These are phyloP conservation scores for Phytophthora pini DNA, from an alignment of 352 stramenopile species.

Conservation along the genomic window DNA sequence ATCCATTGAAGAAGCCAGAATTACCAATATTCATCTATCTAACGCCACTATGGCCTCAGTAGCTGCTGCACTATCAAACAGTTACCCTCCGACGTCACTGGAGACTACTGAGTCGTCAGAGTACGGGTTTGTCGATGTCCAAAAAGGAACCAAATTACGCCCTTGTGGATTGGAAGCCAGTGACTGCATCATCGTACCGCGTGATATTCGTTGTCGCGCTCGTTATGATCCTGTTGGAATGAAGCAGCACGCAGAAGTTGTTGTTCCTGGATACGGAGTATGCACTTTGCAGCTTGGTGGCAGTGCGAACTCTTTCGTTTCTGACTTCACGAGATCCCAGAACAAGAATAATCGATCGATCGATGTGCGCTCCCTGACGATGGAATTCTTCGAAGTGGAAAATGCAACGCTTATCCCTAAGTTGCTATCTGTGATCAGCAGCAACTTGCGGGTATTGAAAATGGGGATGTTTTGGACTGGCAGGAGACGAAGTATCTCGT, in stretches of 20 bases:
- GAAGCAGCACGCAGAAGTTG: background rate
- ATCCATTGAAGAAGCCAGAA: background rate
- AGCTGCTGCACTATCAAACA: background rate
- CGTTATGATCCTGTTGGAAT: constrained; percentile 1
- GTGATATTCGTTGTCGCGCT: background rate
- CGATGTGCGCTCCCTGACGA: background rate
- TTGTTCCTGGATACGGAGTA: constrained; percentile 4
- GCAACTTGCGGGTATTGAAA: constrained; percentile 11
- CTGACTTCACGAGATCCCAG: background rate
- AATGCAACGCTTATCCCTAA: background rate
- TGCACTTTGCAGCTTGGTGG: constrained; percentile 1
- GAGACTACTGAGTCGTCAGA: background rate
- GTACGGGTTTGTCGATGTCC: constrained; percentile 11
- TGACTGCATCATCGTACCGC: background rate
- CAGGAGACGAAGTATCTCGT: constrained; percentile 2
- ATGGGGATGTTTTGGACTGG: constrained; percentile 17
- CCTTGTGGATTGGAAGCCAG: background rate
- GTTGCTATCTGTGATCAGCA: constrained; percentile 7
- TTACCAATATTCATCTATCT: constrained; percentile 21
- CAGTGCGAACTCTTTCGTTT: background rate
- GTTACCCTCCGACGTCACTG: constrained; percentile 12
- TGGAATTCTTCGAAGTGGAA: constrained; percentile 22
- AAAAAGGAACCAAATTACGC: constrained; percentile 4
- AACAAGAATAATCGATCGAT: background rate
- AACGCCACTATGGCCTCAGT: background rate